Evolutionary conservation across 2,329 filamentous ascomycete species (phyloP).

Genomic region (Cercospora sojina): DNA sequence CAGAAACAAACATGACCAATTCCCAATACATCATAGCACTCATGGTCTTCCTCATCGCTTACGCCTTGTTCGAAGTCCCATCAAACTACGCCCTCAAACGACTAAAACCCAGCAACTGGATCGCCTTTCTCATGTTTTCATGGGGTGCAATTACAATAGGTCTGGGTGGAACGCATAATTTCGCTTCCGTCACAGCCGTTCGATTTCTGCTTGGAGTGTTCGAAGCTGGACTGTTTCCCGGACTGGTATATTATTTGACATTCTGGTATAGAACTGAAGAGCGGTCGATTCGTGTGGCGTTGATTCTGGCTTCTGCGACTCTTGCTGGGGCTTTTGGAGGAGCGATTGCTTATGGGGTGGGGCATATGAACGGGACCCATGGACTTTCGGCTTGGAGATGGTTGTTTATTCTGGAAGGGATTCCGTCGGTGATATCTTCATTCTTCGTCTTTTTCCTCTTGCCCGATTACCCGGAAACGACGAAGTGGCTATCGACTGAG

Average conservation of each 20-base stretch:
- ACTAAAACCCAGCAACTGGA: conserved; percentile 44
- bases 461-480: conserved; percentile 53
- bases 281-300: conserved; percentile 33
- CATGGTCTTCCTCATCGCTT: conserved; percentile 58
- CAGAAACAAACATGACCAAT: conserved; percentile 60
- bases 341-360: conserved; percentile 47
- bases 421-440: conserved; percentile 52
- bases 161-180: conserved; percentile 49
- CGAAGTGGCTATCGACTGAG: conserved; percentile 42
- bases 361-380: conserved; percentile 55
- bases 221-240: conserved; percentile 60
- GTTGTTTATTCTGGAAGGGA: conserved; percentile 68
- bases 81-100: conserved; percentile 46
- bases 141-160: conserved; percentile 37
- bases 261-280: conserved; percentile 39
- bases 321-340: conserved; percentile 39
- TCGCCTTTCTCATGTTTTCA: conserved; percentile 35
- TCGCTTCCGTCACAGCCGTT: conserved; percentile 45
- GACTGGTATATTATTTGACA: conserved; percentile 35
- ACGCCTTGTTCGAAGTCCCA: conserved; percentile 48
- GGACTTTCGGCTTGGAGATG: conserved; percentile 65
- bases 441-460: conserved; percentile 55
- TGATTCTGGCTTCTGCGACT: conserved; percentile 37
- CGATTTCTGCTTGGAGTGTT: conserved; percentile 46
- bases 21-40: conserved; percentile 55